Evolutionary conservation across 1,284 basidiomycete species (phyloP), one percentile per base, ranked within the genome.

Genomic region (Trametes versicolor): DNA sequence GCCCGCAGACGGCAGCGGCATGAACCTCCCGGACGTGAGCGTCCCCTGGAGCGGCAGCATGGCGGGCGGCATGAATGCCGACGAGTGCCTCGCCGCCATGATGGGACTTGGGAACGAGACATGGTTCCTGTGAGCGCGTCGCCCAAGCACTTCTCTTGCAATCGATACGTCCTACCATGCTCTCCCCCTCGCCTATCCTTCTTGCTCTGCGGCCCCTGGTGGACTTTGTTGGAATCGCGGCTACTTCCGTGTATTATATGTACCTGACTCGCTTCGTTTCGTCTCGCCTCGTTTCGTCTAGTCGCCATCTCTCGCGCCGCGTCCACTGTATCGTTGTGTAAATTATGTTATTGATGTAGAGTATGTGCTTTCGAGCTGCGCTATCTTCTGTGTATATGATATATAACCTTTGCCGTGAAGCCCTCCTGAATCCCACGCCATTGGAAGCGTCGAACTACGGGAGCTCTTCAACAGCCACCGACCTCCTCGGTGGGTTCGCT

Each of bases 51-150:
- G 59, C 49, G 62, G 64, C 23, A 60, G 59, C 19, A 64, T 57
- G 27, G 58, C 41, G 51, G 56, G 57, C 29, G 63, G 63, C 25
- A 60, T 68, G 60, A 41, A 53, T 59, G 63, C 65, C 53, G 63
- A 67, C 55, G 65, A 69, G 52, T 66, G 58, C n/a, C 61, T 69
- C 15, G 68, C 68, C 34, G 68, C 68, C 48, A 65, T 69, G 65
- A 69, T 69, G 65, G 65, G 68, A 10, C 60, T 69, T n/a, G 68
- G 58, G 43, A 64, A 60, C 63, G 62, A 63, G 45, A 54, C 68
- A 36, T 69, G 68, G 68, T 69, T 69, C 63, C 50, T 69, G 43
- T 62, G 43, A 37, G 41, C 39, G 21, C 4, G 39, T 29, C 54
- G 23, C 17, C 21, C 32, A 23, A 6, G 21, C 23, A 5, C 10